Conservation (phyloP, 139 green algal genomes). For the Closterium sp. region DNA sequence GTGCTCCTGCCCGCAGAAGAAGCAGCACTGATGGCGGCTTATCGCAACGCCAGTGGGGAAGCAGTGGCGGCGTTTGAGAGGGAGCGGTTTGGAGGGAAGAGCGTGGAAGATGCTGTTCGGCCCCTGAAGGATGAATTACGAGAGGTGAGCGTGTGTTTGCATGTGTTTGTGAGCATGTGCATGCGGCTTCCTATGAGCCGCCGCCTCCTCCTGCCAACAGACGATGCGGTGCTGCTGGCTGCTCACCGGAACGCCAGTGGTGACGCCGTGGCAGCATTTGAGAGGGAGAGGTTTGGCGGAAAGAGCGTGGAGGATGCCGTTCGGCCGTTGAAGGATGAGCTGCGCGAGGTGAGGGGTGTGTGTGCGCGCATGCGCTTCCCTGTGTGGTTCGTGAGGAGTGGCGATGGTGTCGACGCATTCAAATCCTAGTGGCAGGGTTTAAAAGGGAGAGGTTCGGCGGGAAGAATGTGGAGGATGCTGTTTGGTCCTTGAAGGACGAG, state of each 20-base stretch:
- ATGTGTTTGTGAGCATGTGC: no score
- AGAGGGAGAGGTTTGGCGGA: constrained; percentile 48
- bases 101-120: constrained; percentile 36
- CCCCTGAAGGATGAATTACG: neutral
- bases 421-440: constrained; percentile 8
- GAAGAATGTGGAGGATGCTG: constrained; percentile 42
- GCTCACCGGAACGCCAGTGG: constrained; percentile 20
- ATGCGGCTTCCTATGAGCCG: no score
- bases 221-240: constrained; percentile 31
- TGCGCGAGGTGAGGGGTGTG: neutral
- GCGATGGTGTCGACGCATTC: no score
- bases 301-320: constrained; percentile 42
- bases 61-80: constrained; percentile 26
- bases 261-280: constrained; percentile 24
- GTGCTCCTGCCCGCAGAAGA: constrained; percentile 7
- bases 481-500: neutral
- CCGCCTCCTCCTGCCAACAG: neutral
- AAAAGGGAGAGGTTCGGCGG: constrained; percentile 47
- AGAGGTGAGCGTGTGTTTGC: neutral
- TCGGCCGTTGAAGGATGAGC: neutral
- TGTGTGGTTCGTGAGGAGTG: no score
- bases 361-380: no score
- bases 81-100: constrained; percentile 48
- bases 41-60: neutral
- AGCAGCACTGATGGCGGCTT: constrained; percentile 35